A percentile compares a stretch with the other conserved stretches of the same genome.
Evolutionary conservation across 2,329 filamentous ascomycete genomes (phyloP).

Genomic region (Paracoccidioides lutzii): DNA sequence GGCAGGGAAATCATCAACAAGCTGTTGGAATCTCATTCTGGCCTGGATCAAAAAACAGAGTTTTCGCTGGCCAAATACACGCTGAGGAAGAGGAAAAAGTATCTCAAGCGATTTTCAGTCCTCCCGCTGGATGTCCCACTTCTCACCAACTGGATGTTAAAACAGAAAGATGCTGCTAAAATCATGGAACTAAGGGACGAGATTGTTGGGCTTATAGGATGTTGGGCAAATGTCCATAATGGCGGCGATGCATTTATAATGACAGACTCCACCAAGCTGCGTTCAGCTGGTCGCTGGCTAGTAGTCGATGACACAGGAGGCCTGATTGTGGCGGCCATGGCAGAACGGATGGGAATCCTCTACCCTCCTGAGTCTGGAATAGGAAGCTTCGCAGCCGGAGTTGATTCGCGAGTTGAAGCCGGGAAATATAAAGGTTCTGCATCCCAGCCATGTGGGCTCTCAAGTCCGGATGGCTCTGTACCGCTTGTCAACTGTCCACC

Average conservation of each 20-base stretch:
- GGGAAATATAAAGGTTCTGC: constrained; percentile 1
- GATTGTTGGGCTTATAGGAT: constrained; percentile 64
- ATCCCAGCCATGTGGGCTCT: constrained; percentile 5
- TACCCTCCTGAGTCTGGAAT: constrained; percentile 33
- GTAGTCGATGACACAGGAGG: constrained; percentile 81
- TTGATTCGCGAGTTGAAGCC: constrained; percentile 11
- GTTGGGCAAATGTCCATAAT: constrained; percentile 83
- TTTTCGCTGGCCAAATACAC: constrained; percentile 96
- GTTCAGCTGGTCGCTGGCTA: constrained; percentile 54
- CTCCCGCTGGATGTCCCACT: constrained; percentile 68
- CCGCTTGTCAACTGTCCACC: neutral
- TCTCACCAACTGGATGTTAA: constrained; percentile 62
- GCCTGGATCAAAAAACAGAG: constrained; percentile 82
- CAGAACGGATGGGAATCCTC: constrained; percentile 77
- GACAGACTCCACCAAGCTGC: constrained; percentile 14
- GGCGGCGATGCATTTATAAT: constrained; percentile 30
- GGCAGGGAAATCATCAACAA: constrained; percentile 88
- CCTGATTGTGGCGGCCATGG: constrained; percentile 66
- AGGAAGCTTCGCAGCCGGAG: constrained; percentile 17
- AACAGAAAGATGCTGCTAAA: constrained; percentile 65
- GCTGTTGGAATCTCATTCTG: constrained; percentile 76
- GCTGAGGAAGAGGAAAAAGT: constrained; percentile 85
- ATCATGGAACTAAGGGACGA: constrained; percentile 83
- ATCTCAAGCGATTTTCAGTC: constrained; percentile 74
- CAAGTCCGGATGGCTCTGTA: neutral